A percentile compares a stretch with the other conserved stretches of the same genome.
Conservation (phyloP, 1,284 basidiomycete genomes). For the Porphyrellus sp. region DNA sequence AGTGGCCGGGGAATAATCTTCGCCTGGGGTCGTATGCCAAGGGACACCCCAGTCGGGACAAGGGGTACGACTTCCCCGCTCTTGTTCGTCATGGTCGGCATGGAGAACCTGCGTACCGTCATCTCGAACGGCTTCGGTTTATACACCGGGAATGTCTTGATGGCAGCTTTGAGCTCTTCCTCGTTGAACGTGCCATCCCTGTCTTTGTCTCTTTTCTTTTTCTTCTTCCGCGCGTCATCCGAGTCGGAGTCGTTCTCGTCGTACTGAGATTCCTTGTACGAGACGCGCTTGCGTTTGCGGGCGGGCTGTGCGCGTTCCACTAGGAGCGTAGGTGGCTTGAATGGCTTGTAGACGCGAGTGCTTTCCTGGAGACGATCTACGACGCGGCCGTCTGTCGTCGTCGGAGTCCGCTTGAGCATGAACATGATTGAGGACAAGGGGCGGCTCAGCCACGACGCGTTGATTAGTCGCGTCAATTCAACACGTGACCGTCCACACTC, state of each 20-base stretch:
- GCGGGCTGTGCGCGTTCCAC: conserved; percentile 58
- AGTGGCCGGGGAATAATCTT: conserved; percentile 88
- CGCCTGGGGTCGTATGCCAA: conserved; percentile 83
- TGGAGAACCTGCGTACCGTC: conserved; percentile 68
- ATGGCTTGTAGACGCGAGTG: conserved; percentile 69
- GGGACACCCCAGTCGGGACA: conserved; percentile 66
- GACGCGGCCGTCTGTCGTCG: conserved; percentile 62
- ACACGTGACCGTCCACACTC: conserved; percentile 22
- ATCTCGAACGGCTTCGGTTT: conserved; percentile 77
- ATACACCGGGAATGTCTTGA: conserved; percentile 80
- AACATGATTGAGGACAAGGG: conserved; percentile 5
- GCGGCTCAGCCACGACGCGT: background rate
- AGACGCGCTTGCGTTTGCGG: conserved; percentile 80
- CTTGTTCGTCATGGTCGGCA: conserved; percentile 85
- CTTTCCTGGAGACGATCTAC: conserved; percentile 70
- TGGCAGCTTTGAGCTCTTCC: conserved; percentile 55
- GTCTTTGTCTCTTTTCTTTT: conserved; percentile 53
- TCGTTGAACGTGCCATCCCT: conserved; percentile 57
- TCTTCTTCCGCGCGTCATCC: conserved; percentile 50
- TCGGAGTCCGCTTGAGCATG: conserved; percentile 71
- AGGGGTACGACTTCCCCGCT: conserved; percentile 71
- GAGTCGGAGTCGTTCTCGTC: conserved; percentile 52
- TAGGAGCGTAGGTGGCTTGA: conserved; percentile 67
- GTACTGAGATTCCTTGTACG: conserved; percentile 63
- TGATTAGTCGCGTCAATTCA: background rate